A percentile compares a stretch with the other conserved stretches of the same genome.
Conservation (phyloP, 1,139 yeast species). For the Schizosaccharomyces versatilis region DNA sequence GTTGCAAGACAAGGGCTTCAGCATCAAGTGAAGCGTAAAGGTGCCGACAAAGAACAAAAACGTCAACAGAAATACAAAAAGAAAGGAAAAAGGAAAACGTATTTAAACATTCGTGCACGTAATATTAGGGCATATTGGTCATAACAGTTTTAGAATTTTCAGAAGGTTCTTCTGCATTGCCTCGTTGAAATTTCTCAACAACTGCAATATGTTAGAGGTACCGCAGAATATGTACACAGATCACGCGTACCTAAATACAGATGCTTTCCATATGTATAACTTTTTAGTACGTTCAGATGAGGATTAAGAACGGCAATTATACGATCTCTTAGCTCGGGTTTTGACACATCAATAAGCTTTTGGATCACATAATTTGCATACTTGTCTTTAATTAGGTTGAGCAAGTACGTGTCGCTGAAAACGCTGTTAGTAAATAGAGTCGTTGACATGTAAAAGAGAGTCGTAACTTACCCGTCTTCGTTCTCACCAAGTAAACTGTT, state of each 20-base stretch:
- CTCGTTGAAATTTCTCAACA: too few relatives aligned
- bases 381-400: constrained; percentile 80
- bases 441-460: neutral
- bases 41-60: too few relatives aligned
- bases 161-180: too few relatives aligned
- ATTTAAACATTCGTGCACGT: too few relatives aligned
- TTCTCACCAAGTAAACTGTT: constrained; percentile 29
- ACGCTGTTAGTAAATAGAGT: constrained; percentile 9
- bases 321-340: constrained; percentile 31
- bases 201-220: too few relatives aligned
- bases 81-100: too few relatives aligned
- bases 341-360: constrained; percentile 67
- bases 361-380: constrained; percentile 94
- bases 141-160: too few relatives aligned
- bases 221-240: too few relatives aligned
- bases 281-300: constrained; percentile 22
- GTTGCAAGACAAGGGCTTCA: too few relatives aligned
- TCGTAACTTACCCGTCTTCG: constrained; percentile 11
- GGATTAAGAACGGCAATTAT: constrained; percentile 22
- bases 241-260: constrained; percentile 16
- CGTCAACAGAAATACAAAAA: too few relatives aligned
- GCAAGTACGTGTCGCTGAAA: constrained; percentile 9
- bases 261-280: constrained; percentile 45
- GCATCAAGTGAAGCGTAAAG: too few relatives aligned
- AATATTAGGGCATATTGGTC: too few relatives aligned